Evolutionary conservation across 768 basidiomycete genomes (phyloP), one percentile per base, ranked within the genome.

Genomic region (Sporobolomyces pararoseus): DNA sequence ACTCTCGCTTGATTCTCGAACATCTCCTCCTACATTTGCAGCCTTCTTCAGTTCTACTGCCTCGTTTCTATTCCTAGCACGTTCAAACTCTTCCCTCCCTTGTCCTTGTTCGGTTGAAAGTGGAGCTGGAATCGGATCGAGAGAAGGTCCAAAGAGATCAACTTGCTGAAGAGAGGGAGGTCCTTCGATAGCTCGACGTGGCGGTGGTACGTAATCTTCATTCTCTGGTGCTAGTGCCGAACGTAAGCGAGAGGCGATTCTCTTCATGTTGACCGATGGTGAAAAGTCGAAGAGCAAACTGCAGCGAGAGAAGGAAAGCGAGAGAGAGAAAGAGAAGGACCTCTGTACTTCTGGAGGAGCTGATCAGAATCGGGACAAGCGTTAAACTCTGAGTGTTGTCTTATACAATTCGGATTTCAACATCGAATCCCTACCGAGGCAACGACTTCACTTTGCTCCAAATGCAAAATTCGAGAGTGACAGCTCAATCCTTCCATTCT

Each of bases 61-160:
- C 10, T 61, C 46, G 59, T 32, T 32, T 9, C 59, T 12, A 4
- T 7, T 19, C 46, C 59, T 31, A 2, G 59, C 59, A 7, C 32
- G 29, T 35, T 61, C 59, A 27, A 61, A 61, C 17, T 61, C 59
- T 27, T n/a, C 5, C 59, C 59, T 61, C 2, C 59, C 7, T 13
- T 17, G 29, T 21, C 23, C 46, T 19, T 61, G 59, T 19, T 49
- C 31, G 59, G 46, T 17, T 3, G 59, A 47, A 21, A 61, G 4
- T 7, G 59, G 59, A 3, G 44, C 44, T 23, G 59, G 59, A 35
- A 61, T 35, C 31, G 59, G 46, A 5, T 32, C 29, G 44, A 61
- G 59, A 9, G 59, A 47, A 10, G 59, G 58, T 16, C 59, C 59
- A 29, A 61, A 50, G 13, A 61, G 59, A 35, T 61, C 59, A 32